Conservation (phyloP, 805 yeast genomes). For the Candida cerambycidarum region DNA sequence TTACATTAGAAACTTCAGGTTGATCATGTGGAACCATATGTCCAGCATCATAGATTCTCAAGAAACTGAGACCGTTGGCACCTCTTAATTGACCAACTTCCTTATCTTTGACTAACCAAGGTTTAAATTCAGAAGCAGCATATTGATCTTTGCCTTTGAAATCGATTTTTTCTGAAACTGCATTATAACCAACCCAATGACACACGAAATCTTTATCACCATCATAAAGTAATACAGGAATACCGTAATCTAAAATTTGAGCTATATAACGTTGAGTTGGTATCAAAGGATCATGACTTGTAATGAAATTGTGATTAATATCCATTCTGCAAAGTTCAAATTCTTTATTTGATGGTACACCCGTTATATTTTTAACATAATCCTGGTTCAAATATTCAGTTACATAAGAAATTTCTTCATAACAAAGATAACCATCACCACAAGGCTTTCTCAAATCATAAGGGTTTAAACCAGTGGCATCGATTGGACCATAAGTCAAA, state of each 20-base stretch:
- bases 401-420: slow-evolving; percentile 46
- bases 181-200: slow-evolving; percentile 87
- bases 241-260: slow-evolving; percentile 44
- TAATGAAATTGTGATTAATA: slow-evolving; percentile 41
- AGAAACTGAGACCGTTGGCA: slow-evolving; percentile 31
- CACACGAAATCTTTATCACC: slow-evolving; percentile 92
- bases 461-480: slow-evolving; percentile 6
- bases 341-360: slow-evolving; percentile 45
- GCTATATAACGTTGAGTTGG: slow-evolving; percentile 61
- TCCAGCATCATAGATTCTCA: slow-evolving; percentile 37
- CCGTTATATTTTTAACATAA: slow-evolving; percentile 51
- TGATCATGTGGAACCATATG: slow-evolving; percentile 43
- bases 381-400: slow-evolving; percentile 51
- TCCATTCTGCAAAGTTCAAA: slow-evolving; percentile 43
- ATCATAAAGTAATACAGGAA: slow-evolving; percentile 83
- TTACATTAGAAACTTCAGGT: slow-evolving; percentile 32
- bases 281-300: slow-evolving; percentile 59
- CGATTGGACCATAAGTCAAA: slow-evolving; percentile 6
- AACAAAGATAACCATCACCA: slow-evolving; percentile 34
- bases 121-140: slow-evolving; percentile 20
- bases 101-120: slow-evolving; percentile 38
- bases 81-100: slow-evolving; percentile 34
- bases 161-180: slow-evolving; percentile 35
- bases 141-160: slow-evolving; percentile 19
- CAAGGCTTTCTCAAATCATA: slow-evolving; percentile 15